Evolutionary conservation across 2,329 filamentous ascomycete species (phyloP).

Genomic region (Colletotrichum sp.): DNA sequence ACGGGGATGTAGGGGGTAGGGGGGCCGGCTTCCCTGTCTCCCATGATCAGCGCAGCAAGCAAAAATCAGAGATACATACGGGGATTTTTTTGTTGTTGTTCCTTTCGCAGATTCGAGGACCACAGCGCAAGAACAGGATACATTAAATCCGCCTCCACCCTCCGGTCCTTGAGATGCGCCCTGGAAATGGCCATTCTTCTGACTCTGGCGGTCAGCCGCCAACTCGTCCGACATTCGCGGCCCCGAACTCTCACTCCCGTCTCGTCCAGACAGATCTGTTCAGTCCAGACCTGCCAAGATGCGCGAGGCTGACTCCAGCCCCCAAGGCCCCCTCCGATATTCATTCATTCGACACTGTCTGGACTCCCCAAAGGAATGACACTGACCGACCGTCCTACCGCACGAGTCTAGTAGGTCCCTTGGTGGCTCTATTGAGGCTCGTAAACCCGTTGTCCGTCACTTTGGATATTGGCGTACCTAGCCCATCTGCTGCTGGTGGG

Average conservation of each 20-base stretch:
- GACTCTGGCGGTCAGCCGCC: neutral
- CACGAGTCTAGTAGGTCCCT: neutral
- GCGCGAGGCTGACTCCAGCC: conserved; percentile 10
- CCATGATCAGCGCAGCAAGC: neutral
- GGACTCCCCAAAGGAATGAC: neutral
- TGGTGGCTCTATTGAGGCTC: neutral
- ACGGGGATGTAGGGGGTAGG: conserved; percentile 16
- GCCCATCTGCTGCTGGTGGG: neutral
- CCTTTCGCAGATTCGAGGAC: conserved; percentile 16
- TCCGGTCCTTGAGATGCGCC: neutral
- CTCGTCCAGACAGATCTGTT: neutral
- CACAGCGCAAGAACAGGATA: conserved; percentile 1
- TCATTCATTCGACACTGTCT: neutral
- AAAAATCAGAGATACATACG: neutral
- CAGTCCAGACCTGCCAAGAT: conserved; percentile 13
- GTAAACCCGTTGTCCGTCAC: neutral
- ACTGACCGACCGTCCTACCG: neutral
- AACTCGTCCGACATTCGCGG: neutral
- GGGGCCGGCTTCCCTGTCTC: conserved; percentile 1
- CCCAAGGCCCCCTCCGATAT: neutral
- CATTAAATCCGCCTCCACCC: conserved; percentile 9
- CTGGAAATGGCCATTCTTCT: neutral
- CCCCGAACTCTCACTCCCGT: neutral
- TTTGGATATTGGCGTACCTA: neutral
- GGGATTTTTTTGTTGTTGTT: neutral